Percentiles rank a stretch among this genome's conserved stretches.
phyloP scores from a whole-genome alignment of 805 yeast species.

The Nakazawaea wyomingensis region DNA sequence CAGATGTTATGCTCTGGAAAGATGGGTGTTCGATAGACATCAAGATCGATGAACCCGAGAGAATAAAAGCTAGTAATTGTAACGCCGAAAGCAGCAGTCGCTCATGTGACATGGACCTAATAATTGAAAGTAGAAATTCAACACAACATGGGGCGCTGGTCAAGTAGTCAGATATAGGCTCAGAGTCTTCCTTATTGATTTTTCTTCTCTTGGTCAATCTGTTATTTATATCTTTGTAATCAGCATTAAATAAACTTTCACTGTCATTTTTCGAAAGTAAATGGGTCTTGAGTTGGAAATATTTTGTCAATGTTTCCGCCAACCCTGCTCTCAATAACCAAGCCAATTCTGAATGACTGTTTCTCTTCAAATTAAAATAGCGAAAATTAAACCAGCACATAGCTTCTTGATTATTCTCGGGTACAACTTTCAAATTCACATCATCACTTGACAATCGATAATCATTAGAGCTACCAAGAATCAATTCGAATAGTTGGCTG shows the following conservation, averaged over 20 bases:
- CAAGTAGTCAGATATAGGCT: constrained; percentile 17
- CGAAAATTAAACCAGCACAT: constrained; percentile 21
- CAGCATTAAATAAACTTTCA: not conserved
- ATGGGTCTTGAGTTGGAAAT: constrained; percentile 23
- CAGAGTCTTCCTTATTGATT: constrained; percentile 12
- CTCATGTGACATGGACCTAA: constrained; percentile 6
- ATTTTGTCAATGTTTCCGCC: constrained; percentile 26
- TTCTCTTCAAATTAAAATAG: constrained; percentile 4
- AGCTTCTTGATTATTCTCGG: constrained; percentile 2
- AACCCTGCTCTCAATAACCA: constrained; percentile 41
- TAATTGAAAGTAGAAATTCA: constrained; percentile 22
- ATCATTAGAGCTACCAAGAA: constrained; percentile 13
- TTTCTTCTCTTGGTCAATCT: constrained; percentile 25
- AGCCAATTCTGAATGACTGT: constrained; percentile 15
- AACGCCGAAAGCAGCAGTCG: constrained; percentile 19
- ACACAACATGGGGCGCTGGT: constrained; percentile 22
- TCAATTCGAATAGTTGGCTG: constrained; percentile 16
- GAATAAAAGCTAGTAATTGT: constrained; percentile 26
- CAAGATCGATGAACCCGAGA: constrained; percentile 11
- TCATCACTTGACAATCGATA: constrained; percentile 12
- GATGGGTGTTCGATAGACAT: constrained; percentile 18
- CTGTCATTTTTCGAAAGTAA: not conserved
- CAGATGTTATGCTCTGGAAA: not conserved
- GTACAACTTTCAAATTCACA: constrained; percentile 15
- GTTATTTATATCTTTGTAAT: not conserved